These are phyloP conservation scores for Trapa bicornis DNA, from an alignment of 345 rosid species.

Conservation along the genomic window DNA sequence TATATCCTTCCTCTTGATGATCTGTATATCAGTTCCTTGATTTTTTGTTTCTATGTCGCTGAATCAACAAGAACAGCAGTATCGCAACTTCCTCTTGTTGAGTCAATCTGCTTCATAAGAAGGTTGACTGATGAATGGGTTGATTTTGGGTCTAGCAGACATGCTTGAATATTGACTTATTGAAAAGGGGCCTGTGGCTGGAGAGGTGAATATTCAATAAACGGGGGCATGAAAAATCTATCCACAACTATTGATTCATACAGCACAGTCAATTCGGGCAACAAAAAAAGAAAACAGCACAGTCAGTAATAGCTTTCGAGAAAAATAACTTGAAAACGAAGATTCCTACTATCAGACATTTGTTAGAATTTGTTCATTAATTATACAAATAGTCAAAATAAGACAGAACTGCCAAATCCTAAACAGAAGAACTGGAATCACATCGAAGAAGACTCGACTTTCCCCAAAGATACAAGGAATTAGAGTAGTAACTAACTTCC, in stretches of 20 bases:
- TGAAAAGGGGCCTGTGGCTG: background rate
- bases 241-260: background rate
- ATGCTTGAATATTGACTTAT: background rate
- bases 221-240: background rate
- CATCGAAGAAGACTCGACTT: background rate
- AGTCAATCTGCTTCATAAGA: background rate
- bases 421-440: background rate
- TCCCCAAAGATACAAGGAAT: background rate
- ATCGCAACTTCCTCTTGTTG: background rate
- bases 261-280: background rate
- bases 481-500: background rate
- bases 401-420: background rate
- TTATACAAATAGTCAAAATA: background rate
- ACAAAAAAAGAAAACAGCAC: too few relatives aligned
- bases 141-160: background rate
- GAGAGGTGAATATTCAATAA: background rate
- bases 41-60: background rate
- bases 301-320: background rate
- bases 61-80: background rate
- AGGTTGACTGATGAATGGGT: background rate
- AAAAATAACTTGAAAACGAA: background rate
- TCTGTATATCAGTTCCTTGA: background rate
- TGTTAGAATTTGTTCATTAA: background rate
- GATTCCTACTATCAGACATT: background rate
- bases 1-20: background rate